phyloP scores from a whole-genome alignment of 352 stramenopile species.

The Globisporangium heterothallicum region DNA sequence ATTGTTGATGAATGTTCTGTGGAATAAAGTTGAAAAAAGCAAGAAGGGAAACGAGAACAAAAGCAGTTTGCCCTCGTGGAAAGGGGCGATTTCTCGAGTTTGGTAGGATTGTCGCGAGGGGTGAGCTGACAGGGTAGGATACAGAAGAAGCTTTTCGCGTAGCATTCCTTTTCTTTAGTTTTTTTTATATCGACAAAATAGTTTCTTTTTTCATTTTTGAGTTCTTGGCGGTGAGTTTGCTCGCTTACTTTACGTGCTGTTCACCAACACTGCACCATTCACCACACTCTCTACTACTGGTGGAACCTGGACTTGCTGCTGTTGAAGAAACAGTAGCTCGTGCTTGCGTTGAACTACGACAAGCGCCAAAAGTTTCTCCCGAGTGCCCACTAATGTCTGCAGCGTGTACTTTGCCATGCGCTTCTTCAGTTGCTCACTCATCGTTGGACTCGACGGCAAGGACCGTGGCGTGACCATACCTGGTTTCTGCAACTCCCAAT shows the following conservation, averaged over 20 bases:
- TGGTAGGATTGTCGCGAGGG: neutral
- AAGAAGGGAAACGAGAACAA: neutral
- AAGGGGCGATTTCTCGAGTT: neutral
- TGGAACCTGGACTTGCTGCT: constrained; percentile 5
- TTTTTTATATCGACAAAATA: constrained; percentile 16
- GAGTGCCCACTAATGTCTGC: constrained; percentile 50
- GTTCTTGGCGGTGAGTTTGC: neutral
- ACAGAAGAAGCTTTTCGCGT: constrained; percentile 9
- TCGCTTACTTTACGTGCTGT: constrained; percentile 8
- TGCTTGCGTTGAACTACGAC: constrained; percentile 35
- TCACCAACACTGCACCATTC: neutral
- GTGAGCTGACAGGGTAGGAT: constrained; percentile 10
- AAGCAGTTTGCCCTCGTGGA: neutral
- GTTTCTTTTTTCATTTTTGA: constrained; percentile 14
- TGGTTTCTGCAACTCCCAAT: constrained; percentile 71
- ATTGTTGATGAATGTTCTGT: constrained; percentile 81
- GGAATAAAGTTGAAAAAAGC: constrained; percentile 18
- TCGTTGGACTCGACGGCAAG: constrained; percentile 63
- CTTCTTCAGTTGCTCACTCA: constrained; percentile 64
- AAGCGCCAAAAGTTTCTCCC: constrained; percentile 55
- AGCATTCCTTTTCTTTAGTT: constrained; percentile 4
- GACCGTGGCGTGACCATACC: constrained; percentile 78
- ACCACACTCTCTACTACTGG: neutral
- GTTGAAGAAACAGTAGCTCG: constrained; percentile 8
- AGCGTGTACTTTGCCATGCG: constrained; percentile 79